phyloP scores from a whole-genome alignment of 2,329 filamentous ascomycete species.

The Emmonsia crescens region DNA sequence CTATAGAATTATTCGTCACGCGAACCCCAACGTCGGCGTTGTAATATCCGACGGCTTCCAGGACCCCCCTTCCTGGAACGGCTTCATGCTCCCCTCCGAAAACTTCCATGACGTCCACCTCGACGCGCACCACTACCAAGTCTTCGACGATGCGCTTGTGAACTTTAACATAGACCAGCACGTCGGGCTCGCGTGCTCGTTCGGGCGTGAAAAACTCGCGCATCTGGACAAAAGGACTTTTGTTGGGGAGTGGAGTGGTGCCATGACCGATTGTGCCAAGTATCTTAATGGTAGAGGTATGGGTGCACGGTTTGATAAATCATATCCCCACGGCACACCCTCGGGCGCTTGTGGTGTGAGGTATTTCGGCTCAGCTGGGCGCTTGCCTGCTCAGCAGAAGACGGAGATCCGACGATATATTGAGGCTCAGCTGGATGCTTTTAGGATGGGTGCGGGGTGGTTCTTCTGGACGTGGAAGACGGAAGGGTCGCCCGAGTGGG shows the following conservation, averaged over 20 bases:
- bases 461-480: conserved; percentile 43
- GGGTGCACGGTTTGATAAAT: conserved; percentile 50
- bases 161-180: conserved; percentile 44
- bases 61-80: conserved; percentile 48
- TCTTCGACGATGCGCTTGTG: conserved; percentile 46
- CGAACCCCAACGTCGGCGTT: conserved; percentile 38
- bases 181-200: conserved; percentile 45
- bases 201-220: conserved; percentile 37
- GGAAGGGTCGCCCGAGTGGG: conserved; percentile 39
- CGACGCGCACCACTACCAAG: conserved; percentile 60
- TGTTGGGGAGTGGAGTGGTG: conserved; percentile 58
- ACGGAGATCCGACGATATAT: conserved; percentile 33
- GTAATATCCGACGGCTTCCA: conserved; percentile 43
- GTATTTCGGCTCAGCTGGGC: conserved; percentile 38
- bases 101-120: conserved; percentile 44
- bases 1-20: conserved; percentile 36
- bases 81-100: conserved; percentile 42
- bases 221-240: conserved; percentile 55
- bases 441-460: conserved; percentile 30
- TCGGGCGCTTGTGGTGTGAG: conserved; percentile 47
- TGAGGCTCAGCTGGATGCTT: conserved; percentile 37
- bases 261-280: conserved; percentile 50
- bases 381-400: conserved; percentile 28
- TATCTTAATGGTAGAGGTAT: conserved; percentile 46
- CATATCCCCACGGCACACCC: conserved; percentile 36